These are phyloP conservation scores for Lecanosticta acicola DNA, from an alignment of 2,329 filamentous ascomycete genomes.

Conservation along the genomic window DNA sequence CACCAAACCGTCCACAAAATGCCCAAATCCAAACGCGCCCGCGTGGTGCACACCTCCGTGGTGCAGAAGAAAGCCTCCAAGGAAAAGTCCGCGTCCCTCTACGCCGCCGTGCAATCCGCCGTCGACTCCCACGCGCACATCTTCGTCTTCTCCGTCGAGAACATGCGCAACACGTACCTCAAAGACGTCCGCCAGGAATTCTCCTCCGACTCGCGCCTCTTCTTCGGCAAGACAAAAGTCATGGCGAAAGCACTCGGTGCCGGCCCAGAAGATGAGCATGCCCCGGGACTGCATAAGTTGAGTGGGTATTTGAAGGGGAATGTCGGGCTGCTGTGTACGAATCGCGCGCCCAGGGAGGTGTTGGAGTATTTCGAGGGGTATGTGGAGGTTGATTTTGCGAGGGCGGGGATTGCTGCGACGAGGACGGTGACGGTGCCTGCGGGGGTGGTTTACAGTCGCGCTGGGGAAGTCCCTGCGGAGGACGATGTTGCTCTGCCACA, in stretches of 20 bases:
- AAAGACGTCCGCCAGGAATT: conserved; percentile 85
- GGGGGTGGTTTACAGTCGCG: conserved; percentile 72
- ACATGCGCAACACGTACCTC: conserved; percentile 96
- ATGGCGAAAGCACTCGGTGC: conserved; percentile 92
- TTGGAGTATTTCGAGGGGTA: conserved; percentile 67
- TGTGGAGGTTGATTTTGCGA: conserved; percentile 78
- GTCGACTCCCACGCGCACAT: conserved; percentile 82
- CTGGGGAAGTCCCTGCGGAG: conserved; percentile 70
- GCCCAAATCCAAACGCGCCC: conserved; percentile 94
- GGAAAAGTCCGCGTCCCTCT: conserved; percentile 79
- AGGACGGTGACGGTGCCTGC: conserved; percentile 74
- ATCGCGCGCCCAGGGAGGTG: conserved; percentile 63
- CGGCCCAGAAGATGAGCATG: conserved; percentile 65
- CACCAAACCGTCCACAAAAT: conserved; percentile 48
- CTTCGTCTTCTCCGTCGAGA: conserved; percentile 89
- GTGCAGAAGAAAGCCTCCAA: conserved; percentile 85
- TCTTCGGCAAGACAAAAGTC: conserved; percentile 99
- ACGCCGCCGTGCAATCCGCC: conserved; percentile 78
- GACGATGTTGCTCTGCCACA: conserved; percentile 84
- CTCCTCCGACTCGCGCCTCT: conserved; percentile 75
- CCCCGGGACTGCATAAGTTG: conserved; percentile 69
- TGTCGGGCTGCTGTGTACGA: conserved; percentile 86
- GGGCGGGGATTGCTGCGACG: conserved; percentile 71
- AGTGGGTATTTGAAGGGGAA: conserved; percentile 67
- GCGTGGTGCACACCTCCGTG: conserved; percentile 82